phyloP scores from a whole-genome alignment of 176 grass and related monocot genomes.

The Rhipidocladum racemiflorum region DNA sequence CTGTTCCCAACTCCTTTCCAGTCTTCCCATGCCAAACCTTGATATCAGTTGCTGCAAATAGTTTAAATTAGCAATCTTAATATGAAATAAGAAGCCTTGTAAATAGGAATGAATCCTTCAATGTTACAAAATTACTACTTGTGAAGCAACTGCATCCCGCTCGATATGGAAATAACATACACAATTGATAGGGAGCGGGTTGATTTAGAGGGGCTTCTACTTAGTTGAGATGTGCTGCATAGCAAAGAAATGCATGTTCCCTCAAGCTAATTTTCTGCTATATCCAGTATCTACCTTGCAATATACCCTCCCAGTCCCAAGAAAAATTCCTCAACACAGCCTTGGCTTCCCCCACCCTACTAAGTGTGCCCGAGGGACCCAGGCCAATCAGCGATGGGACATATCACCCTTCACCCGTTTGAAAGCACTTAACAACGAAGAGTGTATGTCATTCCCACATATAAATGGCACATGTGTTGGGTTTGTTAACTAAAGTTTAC shows the following conservation, averaged over 20 bases:
- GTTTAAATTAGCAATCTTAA: slow-evolving; percentile 4
- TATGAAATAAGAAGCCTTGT: background rate
- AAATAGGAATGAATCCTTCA: background rate
- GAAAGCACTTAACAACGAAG: background rate
- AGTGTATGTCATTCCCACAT: background rate
- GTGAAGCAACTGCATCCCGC: background rate
- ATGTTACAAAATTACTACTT: background rate
- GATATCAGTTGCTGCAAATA: slow-evolving; percentile 79
- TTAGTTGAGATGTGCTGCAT: background rate
- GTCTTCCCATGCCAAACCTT: slow-evolving; percentile 97
- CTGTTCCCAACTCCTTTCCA: slow-evolving; percentile 82
- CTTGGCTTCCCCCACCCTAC: background rate
- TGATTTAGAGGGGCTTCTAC: background rate
- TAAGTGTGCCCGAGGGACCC: background rate
- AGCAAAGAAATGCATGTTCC: background rate
- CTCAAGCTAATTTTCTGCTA: background rate
- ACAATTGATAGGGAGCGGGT: background rate
- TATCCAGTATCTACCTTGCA: background rate
- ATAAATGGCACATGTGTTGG: background rate
- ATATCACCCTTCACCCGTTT: background rate
- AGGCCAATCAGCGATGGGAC: background rate
- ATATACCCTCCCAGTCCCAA: background rate
- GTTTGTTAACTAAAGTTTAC: background rate
- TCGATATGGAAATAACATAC: background rate
- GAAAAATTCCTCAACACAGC: background rate